phyloP scores from a whole-genome alignment of 2,329 filamentous ascomycete species.

The Madurella fahalii region DNA sequence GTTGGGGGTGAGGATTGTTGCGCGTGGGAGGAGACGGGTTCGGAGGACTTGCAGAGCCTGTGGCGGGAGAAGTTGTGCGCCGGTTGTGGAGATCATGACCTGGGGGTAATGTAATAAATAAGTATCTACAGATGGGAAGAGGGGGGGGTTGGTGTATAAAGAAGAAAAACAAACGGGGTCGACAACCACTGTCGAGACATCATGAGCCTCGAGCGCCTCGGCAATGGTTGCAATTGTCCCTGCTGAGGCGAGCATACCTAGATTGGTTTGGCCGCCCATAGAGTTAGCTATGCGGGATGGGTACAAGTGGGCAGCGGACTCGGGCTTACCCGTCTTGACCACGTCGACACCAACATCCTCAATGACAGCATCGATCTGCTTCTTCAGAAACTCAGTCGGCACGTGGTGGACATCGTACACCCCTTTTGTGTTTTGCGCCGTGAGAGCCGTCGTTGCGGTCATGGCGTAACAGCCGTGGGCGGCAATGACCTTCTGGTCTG shows the following conservation, averaged over 20 bases:
- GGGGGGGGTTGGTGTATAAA: too few relatives aligned
- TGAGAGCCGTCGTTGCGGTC: conserved; percentile 91
- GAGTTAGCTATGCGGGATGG: not conserved
- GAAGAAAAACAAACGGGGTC: conserved; percentile 57
- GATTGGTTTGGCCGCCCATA: not conserved
- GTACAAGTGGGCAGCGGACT: too few relatives aligned
- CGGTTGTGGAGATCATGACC: conserved; percentile 92
- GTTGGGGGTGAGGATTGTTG: conserved; percentile 72
- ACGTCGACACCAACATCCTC: conserved; percentile 85
- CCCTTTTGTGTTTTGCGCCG: conserved; percentile 89
- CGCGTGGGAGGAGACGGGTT: conserved; percentile 56
- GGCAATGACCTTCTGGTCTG: conserved; percentile 90
- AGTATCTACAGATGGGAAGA: not conserved
- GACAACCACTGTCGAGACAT: conserved; percentile 58
- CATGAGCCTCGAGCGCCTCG: conserved; percentile 55
- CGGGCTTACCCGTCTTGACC: conserved; percentile 72
- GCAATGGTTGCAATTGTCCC: conserved; percentile 67
- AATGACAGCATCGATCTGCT: conserved; percentile 81
- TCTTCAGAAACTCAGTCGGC: conserved; percentile 72
- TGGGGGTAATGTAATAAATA: conserved; percentile 33
- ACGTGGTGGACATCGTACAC: conserved; percentile 77
- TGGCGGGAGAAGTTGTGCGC: conserved; percentile 62
- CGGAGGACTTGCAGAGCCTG: conserved; percentile 60
- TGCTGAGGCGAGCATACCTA: conserved; percentile 78
- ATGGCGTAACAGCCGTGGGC: conserved; percentile 93